Evolutionary conservation across 306 rosid genomes (phyloP).

Genomic region (Cyamopsis tetragonoloba): DNA sequence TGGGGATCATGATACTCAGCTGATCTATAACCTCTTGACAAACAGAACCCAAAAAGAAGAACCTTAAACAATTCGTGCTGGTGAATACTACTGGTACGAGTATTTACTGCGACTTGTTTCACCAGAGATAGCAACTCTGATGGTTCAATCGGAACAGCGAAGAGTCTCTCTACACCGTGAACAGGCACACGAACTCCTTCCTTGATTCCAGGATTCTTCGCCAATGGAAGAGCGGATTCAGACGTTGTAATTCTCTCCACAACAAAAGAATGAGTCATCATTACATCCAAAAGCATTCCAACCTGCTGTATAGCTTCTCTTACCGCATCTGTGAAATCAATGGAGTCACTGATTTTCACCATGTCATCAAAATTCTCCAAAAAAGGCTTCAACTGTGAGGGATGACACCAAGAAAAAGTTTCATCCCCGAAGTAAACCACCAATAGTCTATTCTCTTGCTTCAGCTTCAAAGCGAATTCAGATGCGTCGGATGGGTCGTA

Average conservation of each 20-base stretch:
- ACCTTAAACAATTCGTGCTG: constrained; percentile 48
- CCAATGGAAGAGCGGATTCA: constrained; percentile 24
- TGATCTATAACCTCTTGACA: constrained; percentile 42
- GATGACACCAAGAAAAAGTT: constrained; percentile 82
- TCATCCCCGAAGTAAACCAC: constrained; percentile 75
- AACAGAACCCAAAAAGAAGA: constrained; percentile 49
- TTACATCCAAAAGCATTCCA: constrained; percentile 44
- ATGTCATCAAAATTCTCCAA: constrained; percentile 56
- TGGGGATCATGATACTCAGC: constrained; percentile 42
- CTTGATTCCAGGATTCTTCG: constrained; percentile 60
- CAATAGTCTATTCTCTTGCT: constrained; percentile 38
- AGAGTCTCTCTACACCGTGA: constrained; percentile 38
- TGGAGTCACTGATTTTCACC: constrained; percentile 48
- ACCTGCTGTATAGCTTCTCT: constrained; percentile 60
- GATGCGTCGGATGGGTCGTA: constrained; percentile 62
- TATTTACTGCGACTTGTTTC: constrained; percentile 40
- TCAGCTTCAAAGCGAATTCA: constrained; percentile 46
- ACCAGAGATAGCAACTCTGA: constrained; percentile 47
- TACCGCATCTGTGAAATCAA: constrained; percentile 53
- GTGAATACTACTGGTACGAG: constrained; percentile 33
- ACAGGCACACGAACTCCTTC: constrained; percentile 57
- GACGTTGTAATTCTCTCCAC: constrained; percentile 3
- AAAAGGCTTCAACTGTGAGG: constrained; percentile 64
- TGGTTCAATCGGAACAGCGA: constrained; percentile 34
- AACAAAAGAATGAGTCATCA: constrained; percentile 41